Evolutionary conservation across 2,329 filamentous ascomycete species (phyloP).

Genomic region (Grosmannia clavigera): DNA sequence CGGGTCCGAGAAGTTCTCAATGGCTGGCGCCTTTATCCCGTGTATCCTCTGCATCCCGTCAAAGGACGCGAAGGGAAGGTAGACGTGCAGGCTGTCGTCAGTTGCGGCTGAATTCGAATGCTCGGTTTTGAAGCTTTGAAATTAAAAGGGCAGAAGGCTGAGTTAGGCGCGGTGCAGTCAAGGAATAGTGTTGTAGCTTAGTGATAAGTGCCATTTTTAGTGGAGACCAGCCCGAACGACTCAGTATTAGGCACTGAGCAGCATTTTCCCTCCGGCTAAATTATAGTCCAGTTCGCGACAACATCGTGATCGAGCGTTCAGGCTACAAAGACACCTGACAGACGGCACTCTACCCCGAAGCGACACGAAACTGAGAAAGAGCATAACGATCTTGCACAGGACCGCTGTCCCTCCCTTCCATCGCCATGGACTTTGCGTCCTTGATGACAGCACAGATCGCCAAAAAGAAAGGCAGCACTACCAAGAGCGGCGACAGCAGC

Average conservation of each 20-base stretch:
- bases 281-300: too few species aligned
- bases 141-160: not conserved
- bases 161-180: not conserved
- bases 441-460: constrained; percentile 89
- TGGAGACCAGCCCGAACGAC: not conserved
- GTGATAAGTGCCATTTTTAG: not conserved
- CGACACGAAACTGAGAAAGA: not conserved
- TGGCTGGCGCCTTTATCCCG: not conserved
- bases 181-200: not conserved
- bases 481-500: constrained; percentile 11
- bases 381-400: not conserved
- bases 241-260: too few species aligned
- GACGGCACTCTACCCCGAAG: not conserved
- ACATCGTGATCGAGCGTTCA: too few species aligned
- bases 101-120: not conserved
- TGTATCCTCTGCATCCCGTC: constrained; percentile 5
- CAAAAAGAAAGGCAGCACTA: constrained; percentile 45
- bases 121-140: not conserved
- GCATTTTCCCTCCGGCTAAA: too few species aligned
- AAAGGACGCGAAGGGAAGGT: not conserved
- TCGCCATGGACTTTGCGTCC: constrained; percentile 80
- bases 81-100: not conserved
- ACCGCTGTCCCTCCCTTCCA: not conserved
- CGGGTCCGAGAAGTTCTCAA: not conserved
- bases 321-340: not conserved